phyloP scores from a whole-genome alignment of 176 grass and related monocot genomes.

The Carex littledalei region DNA sequence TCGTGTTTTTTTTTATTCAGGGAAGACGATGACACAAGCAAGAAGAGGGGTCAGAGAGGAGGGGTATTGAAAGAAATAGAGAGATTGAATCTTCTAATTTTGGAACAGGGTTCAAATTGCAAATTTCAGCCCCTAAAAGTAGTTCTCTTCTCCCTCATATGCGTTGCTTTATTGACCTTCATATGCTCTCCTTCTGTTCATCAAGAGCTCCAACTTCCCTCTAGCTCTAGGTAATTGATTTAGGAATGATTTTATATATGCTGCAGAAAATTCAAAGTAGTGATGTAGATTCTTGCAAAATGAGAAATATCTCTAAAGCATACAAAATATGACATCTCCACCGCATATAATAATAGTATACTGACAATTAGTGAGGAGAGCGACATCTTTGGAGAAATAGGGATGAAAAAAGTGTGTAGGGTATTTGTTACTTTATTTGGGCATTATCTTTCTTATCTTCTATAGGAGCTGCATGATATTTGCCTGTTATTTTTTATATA shows the following conservation, averaged over 20 bases:
- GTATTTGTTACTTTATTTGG: background rate
- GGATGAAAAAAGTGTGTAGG: background rate
- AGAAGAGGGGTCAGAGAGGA: conserved; percentile 61
- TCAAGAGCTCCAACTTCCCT: conserved; percentile 50
- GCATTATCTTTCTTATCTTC: background rate
- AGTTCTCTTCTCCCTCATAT: conserved; percentile 72
- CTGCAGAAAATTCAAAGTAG: background rate
- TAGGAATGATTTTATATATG: background rate
- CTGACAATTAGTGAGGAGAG: background rate
- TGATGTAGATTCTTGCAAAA: background rate
- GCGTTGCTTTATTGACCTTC: conserved; percentile 65
- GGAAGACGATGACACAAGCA: conserved; percentile 66
- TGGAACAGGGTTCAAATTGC: conserved; percentile 57
- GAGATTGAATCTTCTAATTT: conserved; percentile 60
- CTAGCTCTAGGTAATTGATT: conserved; percentile 47
- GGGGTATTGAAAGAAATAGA: conserved; percentile 75
- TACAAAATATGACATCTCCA: background rate
- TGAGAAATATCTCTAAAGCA: conserved; percentile 2
- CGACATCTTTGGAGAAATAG: background rate
- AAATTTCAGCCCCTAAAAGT: conserved; percentile 77
- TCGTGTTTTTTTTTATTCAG: conserved; percentile 23
- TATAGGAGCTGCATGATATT: background rate
- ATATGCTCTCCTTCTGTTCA: conserved; percentile 65
- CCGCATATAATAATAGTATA: background rate
- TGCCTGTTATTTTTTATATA: background rate